Evolutionary conservation across 352 stramenopile species (phyloP).

Genomic region (Phytopythium chamaehyphon): DNA sequence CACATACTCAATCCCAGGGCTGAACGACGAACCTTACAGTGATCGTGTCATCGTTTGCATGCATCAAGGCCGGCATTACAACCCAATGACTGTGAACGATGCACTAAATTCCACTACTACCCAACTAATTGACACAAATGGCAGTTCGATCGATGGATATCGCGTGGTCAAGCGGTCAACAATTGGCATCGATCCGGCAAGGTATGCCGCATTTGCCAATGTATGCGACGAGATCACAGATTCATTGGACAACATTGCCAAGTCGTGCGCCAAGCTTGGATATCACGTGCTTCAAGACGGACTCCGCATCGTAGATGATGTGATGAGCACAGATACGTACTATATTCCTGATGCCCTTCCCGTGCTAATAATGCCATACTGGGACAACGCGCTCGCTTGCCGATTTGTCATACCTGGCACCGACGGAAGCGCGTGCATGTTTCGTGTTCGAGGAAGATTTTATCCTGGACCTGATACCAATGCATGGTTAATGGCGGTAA

Average conservation of each 20-base stretch:
- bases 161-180: constrained; percentile 1
- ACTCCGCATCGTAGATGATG: constrained; percentile 3
- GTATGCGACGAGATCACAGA: constrained; percentile 3
- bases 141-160: background rate
- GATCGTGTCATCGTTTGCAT: constrained; percentile 15
- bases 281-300: constrained; percentile 1
- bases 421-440: constrained; percentile 16
- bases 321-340: background rate
- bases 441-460: constrained; percentile 1
- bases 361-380: constrained; percentile 31
- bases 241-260: background rate
- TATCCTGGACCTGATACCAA: background rate
- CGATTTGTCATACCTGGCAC: constrained; percentile 26
- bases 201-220: background rate
- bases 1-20: background rate
- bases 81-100: constrained; percentile 1
- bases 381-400: constrained; percentile 19
- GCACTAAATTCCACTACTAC: background rate
- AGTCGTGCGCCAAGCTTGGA: constrained; percentile 2
- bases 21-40: constrained; percentile 14
- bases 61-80: constrained; percentile 5
- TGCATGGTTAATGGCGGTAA: constrained; percentile 1
- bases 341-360: constrained; percentile 4
- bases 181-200: background rate
- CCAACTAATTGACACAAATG: background rate